Conservation (phyloP, 352 stramenopile species). For the Globisporangium paroecandrum region DNA sequence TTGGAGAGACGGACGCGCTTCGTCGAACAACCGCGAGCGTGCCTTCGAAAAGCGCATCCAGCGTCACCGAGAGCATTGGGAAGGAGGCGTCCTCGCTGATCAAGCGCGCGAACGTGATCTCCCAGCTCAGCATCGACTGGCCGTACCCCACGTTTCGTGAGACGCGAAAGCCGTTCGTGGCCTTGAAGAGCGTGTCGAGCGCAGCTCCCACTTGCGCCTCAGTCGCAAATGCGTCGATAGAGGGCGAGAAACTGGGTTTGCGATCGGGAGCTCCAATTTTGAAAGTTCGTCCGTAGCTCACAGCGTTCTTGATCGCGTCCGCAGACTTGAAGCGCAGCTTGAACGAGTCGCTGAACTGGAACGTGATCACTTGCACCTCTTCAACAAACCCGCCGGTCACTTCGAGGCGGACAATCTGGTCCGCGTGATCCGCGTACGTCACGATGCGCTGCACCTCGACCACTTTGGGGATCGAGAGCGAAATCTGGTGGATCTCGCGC, state of each 20-base stretch:
- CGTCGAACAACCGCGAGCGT: slow-evolving; percentile 20
- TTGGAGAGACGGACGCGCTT: slow-evolving; percentile 23
- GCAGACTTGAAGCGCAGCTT: slow-evolving; percentile 38
- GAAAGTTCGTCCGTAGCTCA: slow-evolving; percentile 45
- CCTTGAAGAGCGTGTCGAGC: slow-evolving; percentile 36
- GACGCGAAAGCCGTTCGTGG: slow-evolving; percentile 27
- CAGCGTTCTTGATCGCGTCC: slow-evolving; percentile 24
- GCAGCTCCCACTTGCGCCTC: slow-evolving; percentile 36
- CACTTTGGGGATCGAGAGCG: slow-evolving; percentile 40
- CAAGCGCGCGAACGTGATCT: slow-evolving; percentile 51
- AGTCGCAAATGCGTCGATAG: slow-evolving; percentile 53
- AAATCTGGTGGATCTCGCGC: slow-evolving; percentile 60
- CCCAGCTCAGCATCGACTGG: slow-evolving; percentile 40
- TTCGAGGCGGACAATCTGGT: slow-evolving; percentile 44
- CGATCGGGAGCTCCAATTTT: slow-evolving; percentile 25
- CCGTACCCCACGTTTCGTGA: slow-evolving; percentile 29
- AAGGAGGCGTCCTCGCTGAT: slow-evolving; percentile 30
- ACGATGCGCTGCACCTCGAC: slow-evolving; percentile 65
- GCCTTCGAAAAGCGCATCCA: slow-evolving; percentile 43
- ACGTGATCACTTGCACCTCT: slow-evolving; percentile 43
- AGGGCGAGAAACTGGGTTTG: slow-evolving; percentile 7
- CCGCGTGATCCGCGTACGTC: slow-evolving; percentile 52
- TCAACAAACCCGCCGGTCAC: slow-evolving; percentile 44
- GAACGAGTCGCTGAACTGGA: slow-evolving; percentile 51
- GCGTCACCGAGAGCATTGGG: slow-evolving; percentile 30